Evolutionary conservation across 164 flowering plant species (phyloP).

Genomic region (Paratinospora sagittata): DNA sequence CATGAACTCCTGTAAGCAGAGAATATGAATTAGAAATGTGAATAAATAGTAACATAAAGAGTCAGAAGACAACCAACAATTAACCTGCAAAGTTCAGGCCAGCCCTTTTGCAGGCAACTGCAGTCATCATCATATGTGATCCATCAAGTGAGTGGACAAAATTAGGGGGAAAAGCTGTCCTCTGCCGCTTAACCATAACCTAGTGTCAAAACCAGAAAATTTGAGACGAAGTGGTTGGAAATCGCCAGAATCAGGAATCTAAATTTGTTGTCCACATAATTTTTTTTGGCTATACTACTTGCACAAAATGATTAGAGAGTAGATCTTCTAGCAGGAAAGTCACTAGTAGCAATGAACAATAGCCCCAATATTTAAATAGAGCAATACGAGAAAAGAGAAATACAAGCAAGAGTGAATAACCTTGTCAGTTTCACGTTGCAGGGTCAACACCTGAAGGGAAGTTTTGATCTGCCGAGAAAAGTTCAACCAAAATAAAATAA

Average conservation of each 20-base stretch:
- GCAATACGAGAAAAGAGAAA: background rate
- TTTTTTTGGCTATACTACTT: too few species aligned
- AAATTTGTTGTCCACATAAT: background rate
- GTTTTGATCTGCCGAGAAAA: conserved; percentile 60
- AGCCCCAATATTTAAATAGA: background rate
- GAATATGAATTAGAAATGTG: background rate
- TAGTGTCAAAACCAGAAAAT: conserved; percentile 15
- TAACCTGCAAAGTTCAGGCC: conserved; percentile 96
- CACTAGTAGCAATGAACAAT: background rate
- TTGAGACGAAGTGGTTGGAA: background rate
- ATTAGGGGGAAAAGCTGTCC: conserved; percentile 93
- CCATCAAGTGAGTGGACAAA: conserved; percentile 99
- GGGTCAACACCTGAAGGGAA: conserved; percentile 67
- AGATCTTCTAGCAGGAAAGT: background rate
- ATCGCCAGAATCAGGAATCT: background rate
- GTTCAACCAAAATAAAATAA: conserved; percentile 7
- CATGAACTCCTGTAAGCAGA: conserved; percentile 80
- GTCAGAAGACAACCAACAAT: conserved; percentile 2
- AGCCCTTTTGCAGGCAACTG: conserved; percentile 83
- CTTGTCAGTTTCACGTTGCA: conserved; percentile 75
- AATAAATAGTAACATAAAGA: background rate
- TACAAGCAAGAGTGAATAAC: conserved; percentile 22
- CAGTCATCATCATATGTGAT: conserved; percentile 99
- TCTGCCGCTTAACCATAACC: conserved; percentile 85
- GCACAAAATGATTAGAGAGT: too few species aligned